A percentile compares a stretch with the other conserved stretches of the same genome.
These are phyloP conservation scores for Craspedostauros australis DNA, from an alignment of 108 stramenopile genomes.

Conservation along the genomic window DNA sequence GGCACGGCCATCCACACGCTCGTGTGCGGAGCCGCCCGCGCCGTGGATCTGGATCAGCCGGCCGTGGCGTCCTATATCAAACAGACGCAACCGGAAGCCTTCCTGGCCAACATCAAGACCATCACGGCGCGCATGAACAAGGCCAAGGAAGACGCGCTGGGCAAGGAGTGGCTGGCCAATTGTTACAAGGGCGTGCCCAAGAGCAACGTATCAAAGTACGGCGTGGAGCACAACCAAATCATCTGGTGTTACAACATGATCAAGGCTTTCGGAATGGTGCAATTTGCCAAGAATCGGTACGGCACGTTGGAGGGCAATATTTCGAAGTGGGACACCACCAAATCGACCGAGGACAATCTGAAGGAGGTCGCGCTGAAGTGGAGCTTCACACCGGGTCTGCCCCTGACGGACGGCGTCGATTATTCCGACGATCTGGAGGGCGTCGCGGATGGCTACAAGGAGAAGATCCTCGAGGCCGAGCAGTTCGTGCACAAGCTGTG, in stretches of 20 bases:
- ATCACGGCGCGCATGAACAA: constrained; percentile 38
- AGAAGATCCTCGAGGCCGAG: constrained; percentile 49
- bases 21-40: constrained; percentile 64
- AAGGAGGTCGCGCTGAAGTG: constrained; percentile 36
- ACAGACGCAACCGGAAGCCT: constrained; percentile 21
- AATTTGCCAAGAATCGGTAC: constrained; percentile 77
- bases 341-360: constrained; percentile 54
- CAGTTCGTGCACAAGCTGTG: constrained; percentile 58
- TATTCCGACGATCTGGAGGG: constrained; percentile 47
- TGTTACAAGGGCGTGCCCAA: constrained; percentile 82
- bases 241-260: constrained; percentile 77
- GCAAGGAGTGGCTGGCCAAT: constrained; percentile 55
- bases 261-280: constrained; percentile 62
- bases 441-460: constrained; percentile 52
- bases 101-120: constrained; percentile 16
- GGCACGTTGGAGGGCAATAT: constrained; percentile 35
- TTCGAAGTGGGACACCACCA: constrained; percentile 45
- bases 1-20: constrained; percentile 50
- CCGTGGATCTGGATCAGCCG: constrained; percentile 69
- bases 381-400: constrained; percentile 58
- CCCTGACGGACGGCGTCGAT: constrained; percentile 39
- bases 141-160: constrained; percentile 50
- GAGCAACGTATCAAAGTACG: constrained; percentile 31
- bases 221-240: constrained; percentile 59
- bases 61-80: constrained; percentile 45